Percentiles rank a stretch among this genome's conserved stretches.
These are phyloP conservation scores for Malus sieversii DNA, from an alignment of 306 rosid species.

Conservation along the genomic window DNA sequence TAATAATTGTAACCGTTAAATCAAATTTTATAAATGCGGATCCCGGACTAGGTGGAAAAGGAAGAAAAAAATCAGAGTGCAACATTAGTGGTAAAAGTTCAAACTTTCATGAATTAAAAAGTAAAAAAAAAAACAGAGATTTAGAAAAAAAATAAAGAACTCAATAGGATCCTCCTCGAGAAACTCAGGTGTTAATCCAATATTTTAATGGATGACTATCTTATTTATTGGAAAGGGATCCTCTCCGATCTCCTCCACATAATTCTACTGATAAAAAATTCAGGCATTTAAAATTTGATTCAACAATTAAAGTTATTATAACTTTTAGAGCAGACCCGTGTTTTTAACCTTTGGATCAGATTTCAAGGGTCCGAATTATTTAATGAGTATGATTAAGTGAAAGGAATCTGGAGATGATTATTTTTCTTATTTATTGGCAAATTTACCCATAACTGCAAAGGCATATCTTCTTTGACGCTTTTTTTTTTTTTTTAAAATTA, in stretches of 20 bases:
- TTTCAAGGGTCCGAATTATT: too few relatives aligned
- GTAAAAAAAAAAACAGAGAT: background rate
- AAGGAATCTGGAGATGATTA: too few relatives aligned
- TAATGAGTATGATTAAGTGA: too few relatives aligned
- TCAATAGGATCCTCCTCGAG: background rate
- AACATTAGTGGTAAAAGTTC: background rate
- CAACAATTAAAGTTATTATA: too few relatives aligned
- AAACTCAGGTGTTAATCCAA: background rate
- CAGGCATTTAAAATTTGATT: fast-evolving
- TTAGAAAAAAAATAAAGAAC: background rate
- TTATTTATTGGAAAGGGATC: background rate
- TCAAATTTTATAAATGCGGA: too few relatives aligned
- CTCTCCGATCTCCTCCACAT: too few relatives aligned
- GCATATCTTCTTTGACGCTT: background rate
- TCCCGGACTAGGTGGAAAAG: too few relatives aligned
- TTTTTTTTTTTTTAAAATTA: too few relatives aligned
- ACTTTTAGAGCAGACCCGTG: too few relatives aligned
- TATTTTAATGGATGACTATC: background rate
- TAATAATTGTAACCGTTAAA: too few relatives aligned
- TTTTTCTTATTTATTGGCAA: background rate
- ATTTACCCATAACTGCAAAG: background rate
- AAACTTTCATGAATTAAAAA: background rate
- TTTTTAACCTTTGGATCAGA: too few relatives aligned
- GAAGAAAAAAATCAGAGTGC: background rate
- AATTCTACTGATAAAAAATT: too few relatives aligned